Base-by-base conservation (phyloP, 1,139 yeast species). In the Candida sanyaensis region DNA sequence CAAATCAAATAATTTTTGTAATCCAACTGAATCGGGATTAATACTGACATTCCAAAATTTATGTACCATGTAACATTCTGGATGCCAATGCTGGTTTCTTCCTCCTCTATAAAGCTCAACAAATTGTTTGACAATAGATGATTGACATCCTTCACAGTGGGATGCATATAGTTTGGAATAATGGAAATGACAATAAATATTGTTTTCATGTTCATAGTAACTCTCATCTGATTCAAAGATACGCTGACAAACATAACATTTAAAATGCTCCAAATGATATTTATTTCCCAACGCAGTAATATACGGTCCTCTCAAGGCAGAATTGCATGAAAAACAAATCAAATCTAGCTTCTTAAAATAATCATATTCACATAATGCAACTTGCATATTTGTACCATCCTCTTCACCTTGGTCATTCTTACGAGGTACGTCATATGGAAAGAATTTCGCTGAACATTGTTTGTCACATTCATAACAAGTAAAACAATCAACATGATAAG, bases 41-140 rank as follows among this genome's bases (percentile, higher is more conserved):
- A 91, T 74, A 50, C 86, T 81, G 26, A 92, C 96, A 61, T 90
- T 92, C 99, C 99, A 95, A 61, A 91, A 92, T 64, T 92, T 92
- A 71, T 88, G 92, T 43, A 93, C 96, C 92, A 95, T 95, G 63
- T 91, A 95, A 71, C 99, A 95, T 65, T 95, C 99, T 2, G 98
- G 98, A 65, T 95, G 99, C 99, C 99, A 95, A 62, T 91, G 96
- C 64, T 92, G 96, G 54, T 88, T 87, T 57, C 88, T 79, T n/a
- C 97, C 97, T 43, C 97, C 96, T 56, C 96, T 78, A 54, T 84
- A 89, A 42, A 93, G 82, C 65, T 93, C 97, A 33, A 92, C 97
- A 67, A 91, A 93, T 63, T 93, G 98, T 60, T 92, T 92, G 31
- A 95, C 82, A 48, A 93, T 93, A 2, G 97, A 89, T 32, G 91